Conservation (phyloP, 306 rosid species). For the Mimosa pudica region DNA sequence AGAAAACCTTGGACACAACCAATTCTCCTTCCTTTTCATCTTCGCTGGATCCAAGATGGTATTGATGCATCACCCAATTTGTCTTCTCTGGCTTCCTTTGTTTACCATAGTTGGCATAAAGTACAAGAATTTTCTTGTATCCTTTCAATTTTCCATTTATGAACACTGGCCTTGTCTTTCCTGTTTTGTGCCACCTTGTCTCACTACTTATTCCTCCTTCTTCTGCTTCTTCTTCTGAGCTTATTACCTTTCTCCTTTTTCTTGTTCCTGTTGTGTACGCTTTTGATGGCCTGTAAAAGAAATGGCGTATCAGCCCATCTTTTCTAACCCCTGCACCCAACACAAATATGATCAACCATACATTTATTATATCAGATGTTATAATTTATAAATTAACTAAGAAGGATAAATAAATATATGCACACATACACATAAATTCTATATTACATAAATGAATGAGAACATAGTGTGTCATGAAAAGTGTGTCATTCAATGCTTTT, state of each 20-base stretch:
- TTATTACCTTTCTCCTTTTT: slow-evolving; percentile 60
- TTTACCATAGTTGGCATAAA: slow-evolving; percentile 74
- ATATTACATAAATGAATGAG: too few species aligned
- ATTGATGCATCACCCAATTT: slow-evolving; percentile 82
- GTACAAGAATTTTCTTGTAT: slow-evolving; percentile 72
- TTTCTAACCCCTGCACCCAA: slow-evolving; percentile 50
- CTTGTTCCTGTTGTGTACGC: slow-evolving; percentile 67
- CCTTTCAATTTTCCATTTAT: slow-evolving; percentile 50
- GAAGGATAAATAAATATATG: not conserved
- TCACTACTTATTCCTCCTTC: slow-evolving; percentile 44
- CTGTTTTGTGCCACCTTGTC: slow-evolving; percentile 70
- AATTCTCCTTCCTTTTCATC: slow-evolving; percentile 78
- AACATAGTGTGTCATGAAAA: too few species aligned
- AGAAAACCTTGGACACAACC: slow-evolving; percentile 80
- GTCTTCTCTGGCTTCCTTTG: slow-evolving; percentile 48
- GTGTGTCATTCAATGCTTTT: too few species aligned
- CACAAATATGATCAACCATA: not conserved
- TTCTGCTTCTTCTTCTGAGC: slow-evolving; percentile 48
- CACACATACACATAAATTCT: too few species aligned
- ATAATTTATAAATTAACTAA: not conserved
- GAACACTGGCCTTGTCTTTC: slow-evolving; percentile 54
- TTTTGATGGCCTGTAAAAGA: slow-evolving; percentile 62
- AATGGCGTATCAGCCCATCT: slow-evolving; percentile 61
- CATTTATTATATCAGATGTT: not conserved
- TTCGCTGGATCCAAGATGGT: slow-evolving; percentile 63